These are phyloP conservation scores for Mycena kentingensis DNA, from an alignment of 768 basidiomycete genomes.

Conservation along the genomic window DNA sequence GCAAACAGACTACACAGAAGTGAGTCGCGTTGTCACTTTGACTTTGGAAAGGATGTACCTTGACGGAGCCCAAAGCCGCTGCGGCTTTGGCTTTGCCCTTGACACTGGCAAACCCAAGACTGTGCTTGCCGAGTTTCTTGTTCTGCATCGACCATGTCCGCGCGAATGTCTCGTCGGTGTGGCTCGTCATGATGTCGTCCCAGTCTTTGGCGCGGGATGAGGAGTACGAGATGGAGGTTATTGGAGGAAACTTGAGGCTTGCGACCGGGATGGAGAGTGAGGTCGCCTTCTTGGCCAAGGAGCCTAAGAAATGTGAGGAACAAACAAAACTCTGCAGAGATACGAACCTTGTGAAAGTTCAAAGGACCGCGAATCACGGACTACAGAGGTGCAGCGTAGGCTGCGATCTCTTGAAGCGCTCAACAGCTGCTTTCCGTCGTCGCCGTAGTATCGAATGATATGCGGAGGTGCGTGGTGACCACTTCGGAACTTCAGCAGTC, in stretches of 20 bases:
- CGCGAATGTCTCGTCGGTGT: constrained; percentile 78
- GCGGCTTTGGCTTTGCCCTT: constrained; percentile 52
- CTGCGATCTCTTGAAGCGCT: constrained; percentile 89
- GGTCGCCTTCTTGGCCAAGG: constrained; percentile 79
- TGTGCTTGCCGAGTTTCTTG: constrained; percentile 79
- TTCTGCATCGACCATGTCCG: constrained; percentile 87
- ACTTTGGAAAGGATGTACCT: constrained; percentile 45
- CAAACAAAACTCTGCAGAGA: neutral
- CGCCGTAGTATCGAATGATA: constrained; percentile 91
- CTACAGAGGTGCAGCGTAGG: constrained; percentile 87
- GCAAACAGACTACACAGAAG: constrained; percentile 63
- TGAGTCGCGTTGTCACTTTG: neutral
- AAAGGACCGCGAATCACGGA: constrained; percentile 91
- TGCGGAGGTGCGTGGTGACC: constrained; percentile 93
- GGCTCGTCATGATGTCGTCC: constrained; percentile 95
- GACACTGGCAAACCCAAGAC: constrained; percentile 58
- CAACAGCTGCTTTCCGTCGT: constrained; percentile 94
- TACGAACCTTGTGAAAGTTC: constrained; percentile 86
- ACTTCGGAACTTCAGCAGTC: constrained; percentile 87
- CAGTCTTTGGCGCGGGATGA: constrained; percentile 87
- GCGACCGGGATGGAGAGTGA: constrained; percentile 75
- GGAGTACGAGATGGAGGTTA: constrained; percentile 79
- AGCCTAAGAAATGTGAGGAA: constrained; percentile 51
- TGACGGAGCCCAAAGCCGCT: constrained; percentile 59
- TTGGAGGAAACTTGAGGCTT: constrained; percentile 81